A percentile compares a stretch with the other conserved stretches of the same genome.
Evolutionary conservation across 1,284 basidiomycete species (phyloP).

Genomic region (Coniferiporia sulphurascens): DNA sequence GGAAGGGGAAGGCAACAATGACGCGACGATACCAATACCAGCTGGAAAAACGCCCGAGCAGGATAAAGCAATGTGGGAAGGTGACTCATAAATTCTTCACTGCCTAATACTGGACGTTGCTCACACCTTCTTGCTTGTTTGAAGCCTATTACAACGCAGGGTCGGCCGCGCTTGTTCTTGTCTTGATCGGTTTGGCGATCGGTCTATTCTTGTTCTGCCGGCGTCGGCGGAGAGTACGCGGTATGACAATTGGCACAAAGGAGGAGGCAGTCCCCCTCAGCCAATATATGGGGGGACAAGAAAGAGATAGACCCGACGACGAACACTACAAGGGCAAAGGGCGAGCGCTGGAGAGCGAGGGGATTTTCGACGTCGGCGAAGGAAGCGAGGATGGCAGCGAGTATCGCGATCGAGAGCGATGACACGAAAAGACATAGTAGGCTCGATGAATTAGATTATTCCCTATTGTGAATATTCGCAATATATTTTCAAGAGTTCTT

Average conservation of each 20-base stretch:
- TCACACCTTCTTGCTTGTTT: conserved; percentile 1
- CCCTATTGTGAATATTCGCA: background rate
- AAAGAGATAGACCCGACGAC: conserved; percentile 28
- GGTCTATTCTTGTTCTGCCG: conserved; percentile 75
- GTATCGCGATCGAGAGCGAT: conserved; percentile 9
- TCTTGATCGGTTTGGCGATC: conserved; percentile 68
- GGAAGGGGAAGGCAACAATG: conserved; percentile 38
- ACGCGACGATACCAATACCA: conserved; percentile 30
- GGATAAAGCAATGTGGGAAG: conserved; percentile 82
- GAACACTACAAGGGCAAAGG: conserved; percentile 39
- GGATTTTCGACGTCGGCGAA: conserved; percentile 43
- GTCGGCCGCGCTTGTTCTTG: conserved; percentile 77
- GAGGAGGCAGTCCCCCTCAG: conserved; percentile 56
- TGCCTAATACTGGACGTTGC: background rate
- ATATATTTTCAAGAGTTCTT: background rate
- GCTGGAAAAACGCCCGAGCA: conserved; percentile 60
- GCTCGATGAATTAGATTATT: background rate
- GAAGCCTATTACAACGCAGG: conserved; percentile 90
- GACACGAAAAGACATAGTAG: conserved; percentile 2
- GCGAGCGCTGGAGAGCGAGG: conserved; percentile 28
- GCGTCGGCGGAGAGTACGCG: conserved; percentile 40
- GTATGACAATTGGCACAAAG: conserved; percentile 31
- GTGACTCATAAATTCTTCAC: conserved; percentile 31
- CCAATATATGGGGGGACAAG: conserved; percentile 31
- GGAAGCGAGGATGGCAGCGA: conserved; percentile 39